phyloP scores from a whole-genome alignment of 345 rosid species.

The Corchorus olitorius region DNA sequence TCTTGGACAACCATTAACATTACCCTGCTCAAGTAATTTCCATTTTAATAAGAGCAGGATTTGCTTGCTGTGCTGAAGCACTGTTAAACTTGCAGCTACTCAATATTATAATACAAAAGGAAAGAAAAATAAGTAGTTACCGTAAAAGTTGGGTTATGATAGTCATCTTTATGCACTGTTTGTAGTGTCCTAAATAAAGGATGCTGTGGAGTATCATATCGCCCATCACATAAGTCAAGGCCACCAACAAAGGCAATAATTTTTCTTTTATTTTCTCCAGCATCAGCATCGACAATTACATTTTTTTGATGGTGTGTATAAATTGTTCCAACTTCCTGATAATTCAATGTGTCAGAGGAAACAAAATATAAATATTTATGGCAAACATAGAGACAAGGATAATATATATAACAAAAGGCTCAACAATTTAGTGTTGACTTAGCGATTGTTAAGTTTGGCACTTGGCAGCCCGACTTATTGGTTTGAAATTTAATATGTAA shows the following conservation, averaged over 20 bases:
- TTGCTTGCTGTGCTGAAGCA: background rate
- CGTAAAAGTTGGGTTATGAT: conserved; percentile 86
- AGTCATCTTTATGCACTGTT: conserved; percentile 81
- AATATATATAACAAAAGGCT: background rate
- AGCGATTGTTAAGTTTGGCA: background rate
- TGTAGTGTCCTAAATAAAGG: conserved; percentile 69
- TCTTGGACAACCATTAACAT: conserved; percentile 72
- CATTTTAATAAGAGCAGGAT: conserved; percentile 9
- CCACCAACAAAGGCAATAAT: conserved; percentile 94
- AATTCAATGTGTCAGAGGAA: conserved; percentile 5
- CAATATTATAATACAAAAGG: conserved; percentile 9
- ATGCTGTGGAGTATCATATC: conserved; percentile 90
- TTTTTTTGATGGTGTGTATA: conserved; percentile 98
- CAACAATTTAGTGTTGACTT: background rate
- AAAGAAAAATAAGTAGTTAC: conserved; percentile 37
- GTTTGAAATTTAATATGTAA: background rate
- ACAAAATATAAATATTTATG: background rate
- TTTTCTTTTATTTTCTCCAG: conserved; percentile 71
- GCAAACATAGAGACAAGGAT: conserved; percentile 3
- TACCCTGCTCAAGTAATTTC: conserved; percentile 52
- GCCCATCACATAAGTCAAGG: conserved; percentile 93
- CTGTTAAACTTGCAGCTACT: conserved; percentile 5
- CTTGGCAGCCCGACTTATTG: background rate
- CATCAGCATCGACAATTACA: conserved; percentile 91
- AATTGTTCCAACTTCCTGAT: conserved; percentile 89